A percentile compares a stretch with the other conserved stretches of the same genome.
Evolutionary conservation across 2,329 filamentous ascomycete species (phyloP).

Genomic region (Scopulariopsis brevicaulis): DNA sequence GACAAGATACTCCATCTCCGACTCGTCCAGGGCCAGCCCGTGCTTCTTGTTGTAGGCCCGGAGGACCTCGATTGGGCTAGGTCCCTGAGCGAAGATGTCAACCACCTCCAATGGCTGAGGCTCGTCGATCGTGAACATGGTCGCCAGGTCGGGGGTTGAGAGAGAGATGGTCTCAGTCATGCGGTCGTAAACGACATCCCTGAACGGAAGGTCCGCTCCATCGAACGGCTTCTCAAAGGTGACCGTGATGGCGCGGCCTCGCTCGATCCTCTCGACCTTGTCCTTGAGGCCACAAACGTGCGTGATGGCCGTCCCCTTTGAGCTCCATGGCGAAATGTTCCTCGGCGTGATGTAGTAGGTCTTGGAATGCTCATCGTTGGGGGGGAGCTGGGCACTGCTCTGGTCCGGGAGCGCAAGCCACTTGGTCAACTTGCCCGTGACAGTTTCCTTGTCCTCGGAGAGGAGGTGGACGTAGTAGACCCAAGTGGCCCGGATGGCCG

Average conservation of each 20-base stretch:
- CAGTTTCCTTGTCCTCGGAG: constrained; percentile 26
- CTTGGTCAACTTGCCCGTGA: constrained; percentile 17
- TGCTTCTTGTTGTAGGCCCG: constrained; percentile 74
- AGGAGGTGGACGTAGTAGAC: constrained; percentile 57
- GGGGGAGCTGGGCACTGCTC: neutral
- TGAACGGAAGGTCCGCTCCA: constrained; percentile 38
- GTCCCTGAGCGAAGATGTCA: constrained; percentile 55
- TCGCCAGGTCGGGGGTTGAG: constrained; percentile 54
- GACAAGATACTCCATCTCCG: constrained; percentile 91
- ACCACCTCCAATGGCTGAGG: constrained; percentile 60
- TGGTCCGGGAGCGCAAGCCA: constrained; percentile 8
- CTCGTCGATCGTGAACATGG: constrained; percentile 66
- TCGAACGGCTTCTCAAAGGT: constrained; percentile 41
- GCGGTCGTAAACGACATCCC: constrained; percentile 74
- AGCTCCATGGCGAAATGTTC: constrained; percentile 94
- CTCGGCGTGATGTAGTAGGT: constrained; percentile 69
- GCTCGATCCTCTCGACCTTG: constrained; percentile 68
- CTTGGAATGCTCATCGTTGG: constrained; percentile 32
- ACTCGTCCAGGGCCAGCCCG: constrained; percentile 76
- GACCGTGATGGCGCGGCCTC: constrained; percentile 68
- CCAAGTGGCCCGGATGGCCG: constrained; percentile 40
- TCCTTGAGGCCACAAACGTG: constrained; percentile 76
- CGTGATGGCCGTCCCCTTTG: constrained; percentile 87
- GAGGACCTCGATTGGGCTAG: constrained; percentile 58
- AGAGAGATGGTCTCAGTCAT: constrained; percentile 82